Evolutionary conservation across 83 land plant species (phyloP).

Genomic region (Thuja plicata): DNA sequence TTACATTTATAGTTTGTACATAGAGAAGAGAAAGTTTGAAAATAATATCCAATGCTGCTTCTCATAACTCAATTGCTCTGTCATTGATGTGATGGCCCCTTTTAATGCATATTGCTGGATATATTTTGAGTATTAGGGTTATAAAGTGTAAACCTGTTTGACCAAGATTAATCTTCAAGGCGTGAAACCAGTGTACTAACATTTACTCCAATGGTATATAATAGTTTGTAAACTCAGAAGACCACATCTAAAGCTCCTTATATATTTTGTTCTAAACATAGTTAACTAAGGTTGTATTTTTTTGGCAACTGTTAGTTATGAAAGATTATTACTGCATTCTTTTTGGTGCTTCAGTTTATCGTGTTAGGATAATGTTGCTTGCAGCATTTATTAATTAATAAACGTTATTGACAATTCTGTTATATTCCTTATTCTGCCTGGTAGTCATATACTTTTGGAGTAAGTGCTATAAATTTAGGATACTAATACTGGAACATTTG

Average conservation of each 20-base stretch:
- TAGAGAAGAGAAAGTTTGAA: neutral
- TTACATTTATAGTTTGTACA: neutral
- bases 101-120: neutral
- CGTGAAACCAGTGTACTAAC: neutral
- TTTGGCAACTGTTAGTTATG: neutral
- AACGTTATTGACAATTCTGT: neutral
- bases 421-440: neutral
- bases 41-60: neutral
- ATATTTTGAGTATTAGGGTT: neutral
- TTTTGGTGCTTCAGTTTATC: neutral
- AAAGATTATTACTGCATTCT: neutral
- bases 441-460: neutral
- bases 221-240: neutral
- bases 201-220: neutral
- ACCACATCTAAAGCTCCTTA: neutral
- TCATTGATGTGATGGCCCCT: neutral
- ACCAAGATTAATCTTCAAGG: neutral
- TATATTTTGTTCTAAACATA: neutral
- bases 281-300: neutral
- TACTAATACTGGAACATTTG: slow-evolving; percentile 1
- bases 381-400: neutral
- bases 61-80: neutral
- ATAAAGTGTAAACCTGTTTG: too few relatives aligned
- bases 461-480: neutral
- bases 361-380: neutral